Conservation (phyloP, 2,329 filamentous ascomycete species). For the Cryphonectria naterciae region DNA sequence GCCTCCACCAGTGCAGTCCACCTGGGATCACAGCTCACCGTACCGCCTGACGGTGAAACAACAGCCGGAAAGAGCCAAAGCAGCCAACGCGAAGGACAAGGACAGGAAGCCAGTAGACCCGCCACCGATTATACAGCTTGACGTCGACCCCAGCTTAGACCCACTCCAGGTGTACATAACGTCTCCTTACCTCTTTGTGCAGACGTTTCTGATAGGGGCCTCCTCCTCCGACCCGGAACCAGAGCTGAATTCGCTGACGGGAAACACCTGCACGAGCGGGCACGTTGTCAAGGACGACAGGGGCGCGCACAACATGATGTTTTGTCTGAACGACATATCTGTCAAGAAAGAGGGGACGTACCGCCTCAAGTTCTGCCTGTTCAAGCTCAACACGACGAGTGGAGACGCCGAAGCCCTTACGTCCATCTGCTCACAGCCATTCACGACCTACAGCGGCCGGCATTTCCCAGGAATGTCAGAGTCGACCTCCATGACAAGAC, state of each 20-base stretch:
- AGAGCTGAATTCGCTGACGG: constrained; percentile 29
- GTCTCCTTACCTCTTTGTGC: constrained; percentile 39
- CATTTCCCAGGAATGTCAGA: constrained; percentile 80
- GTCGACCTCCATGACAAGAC: constrained; percentile 78
- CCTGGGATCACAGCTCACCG: constrained; percentile 27
- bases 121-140: constrained; percentile 79
- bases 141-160: constrained; percentile 51
- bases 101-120: constrained; percentile 88
- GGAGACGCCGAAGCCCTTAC: constrained; percentile 33
- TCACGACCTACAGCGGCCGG: constrained; percentile 68
- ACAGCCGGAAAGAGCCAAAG: constrained; percentile 29
- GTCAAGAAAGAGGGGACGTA: constrained; percentile 75
- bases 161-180: constrained; percentile 59
- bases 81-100: constrained; percentile 39
- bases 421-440: constrained; percentile 64
- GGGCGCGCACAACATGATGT: constrained; percentile 29
- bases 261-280: constrained; percentile 48
- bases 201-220: constrained; percentile 31
- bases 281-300: constrained; percentile 46
- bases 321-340: constrained; percentile 69
- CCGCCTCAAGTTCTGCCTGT: constrained; percentile 76
- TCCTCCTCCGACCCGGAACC: constrained; percentile 27
- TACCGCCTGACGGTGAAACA: constrained; percentile 29
- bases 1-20: constrained; percentile 2
- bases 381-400: constrained; percentile 58